phyloP scores from a whole-genome alignment of 2,329 filamentous ascomycete species.

The Calonectria crousiana region DNA sequence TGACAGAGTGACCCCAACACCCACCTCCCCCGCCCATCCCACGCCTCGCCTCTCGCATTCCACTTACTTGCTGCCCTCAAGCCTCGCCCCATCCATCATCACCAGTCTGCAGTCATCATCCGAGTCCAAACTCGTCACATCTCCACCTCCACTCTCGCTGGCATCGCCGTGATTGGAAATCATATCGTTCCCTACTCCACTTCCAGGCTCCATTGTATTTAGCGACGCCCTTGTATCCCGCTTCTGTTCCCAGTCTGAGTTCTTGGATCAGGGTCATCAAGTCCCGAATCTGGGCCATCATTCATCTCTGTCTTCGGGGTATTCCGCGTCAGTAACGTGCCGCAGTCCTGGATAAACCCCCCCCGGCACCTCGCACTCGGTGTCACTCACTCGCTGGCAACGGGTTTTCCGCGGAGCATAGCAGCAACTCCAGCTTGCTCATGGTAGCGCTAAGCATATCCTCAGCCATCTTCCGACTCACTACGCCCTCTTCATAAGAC shows the following conservation, averaged over 20 bases:
- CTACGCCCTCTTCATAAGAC: slow-evolving; percentile 26
- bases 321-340: neutral
- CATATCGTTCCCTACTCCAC: neutral
- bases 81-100: neutral
- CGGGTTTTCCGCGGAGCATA: neutral
- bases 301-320: neutral
- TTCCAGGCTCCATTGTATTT: neutral
- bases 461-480: slow-evolving; percentile 17
- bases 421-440: slow-evolving; percentile 26
- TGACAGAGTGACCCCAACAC: slow-evolving; percentile 5
- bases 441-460: slow-evolving; percentile 15
- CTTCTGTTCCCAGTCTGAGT: neutral
- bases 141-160: neutral
- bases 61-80: neutral
- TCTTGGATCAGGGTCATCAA: neutral
- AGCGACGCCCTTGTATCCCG: slow-evolving; percentile 8
- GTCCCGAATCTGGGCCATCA: slow-evolving; percentile 7
- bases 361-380: neutral
- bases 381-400: neutral
- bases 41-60: neutral
- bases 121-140: slow-evolving; percentile 9
- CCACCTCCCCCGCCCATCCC: neutral
- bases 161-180: slow-evolving; percentile 3
- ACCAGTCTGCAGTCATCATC: neutral
- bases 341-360: neutral